Conservation (phyloP, 176 grass and related monocot species). For the Ensete glaucum region DNA sequence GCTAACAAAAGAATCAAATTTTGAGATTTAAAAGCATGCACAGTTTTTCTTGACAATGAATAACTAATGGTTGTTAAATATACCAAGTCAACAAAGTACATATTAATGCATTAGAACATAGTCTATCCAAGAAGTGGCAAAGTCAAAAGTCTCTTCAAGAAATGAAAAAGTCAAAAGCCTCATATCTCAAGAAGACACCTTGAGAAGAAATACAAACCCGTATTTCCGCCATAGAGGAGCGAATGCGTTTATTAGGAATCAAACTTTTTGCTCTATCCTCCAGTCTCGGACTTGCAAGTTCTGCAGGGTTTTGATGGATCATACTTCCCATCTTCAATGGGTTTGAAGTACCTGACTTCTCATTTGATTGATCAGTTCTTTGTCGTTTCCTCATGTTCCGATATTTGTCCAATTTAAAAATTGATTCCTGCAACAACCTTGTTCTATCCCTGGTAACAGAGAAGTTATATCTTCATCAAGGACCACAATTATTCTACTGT, state of each 20-base stretch:
- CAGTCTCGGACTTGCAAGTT: constrained; percentile 30
- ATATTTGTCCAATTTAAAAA: constrained; percentile 56
- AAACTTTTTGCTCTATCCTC: constrained; percentile 53
- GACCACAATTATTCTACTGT: background rate
- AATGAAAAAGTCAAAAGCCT: background rate
- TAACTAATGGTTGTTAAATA: too few relatives aligned
- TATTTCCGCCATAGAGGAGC: constrained; percentile 55
- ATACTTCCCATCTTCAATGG: constrained; percentile 39
- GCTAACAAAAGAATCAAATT: background rate
- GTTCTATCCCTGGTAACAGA: constrained; percentile 45
- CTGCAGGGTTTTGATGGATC: constrained; percentile 26
- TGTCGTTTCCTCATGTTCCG: constrained; percentile 60
- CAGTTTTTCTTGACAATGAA: background rate
- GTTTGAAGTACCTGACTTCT: constrained; percentile 31
- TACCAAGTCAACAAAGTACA: background rate
- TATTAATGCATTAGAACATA: background rate
- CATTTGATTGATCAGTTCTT: constrained; percentile 28
- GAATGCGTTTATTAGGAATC: constrained; percentile 49
- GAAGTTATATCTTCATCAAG: constrained; percentile 4
- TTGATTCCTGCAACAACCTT: constrained; percentile 46
- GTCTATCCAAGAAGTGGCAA: background rate
- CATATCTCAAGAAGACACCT: constrained; percentile 3
- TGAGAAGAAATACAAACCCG: constrained; percentile 46
- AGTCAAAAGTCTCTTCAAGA: background rate
- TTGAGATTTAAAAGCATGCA: background rate